phyloP scores from a whole-genome alignment of 306 rosid genomes.

The Acacia acuminata region DNA sequence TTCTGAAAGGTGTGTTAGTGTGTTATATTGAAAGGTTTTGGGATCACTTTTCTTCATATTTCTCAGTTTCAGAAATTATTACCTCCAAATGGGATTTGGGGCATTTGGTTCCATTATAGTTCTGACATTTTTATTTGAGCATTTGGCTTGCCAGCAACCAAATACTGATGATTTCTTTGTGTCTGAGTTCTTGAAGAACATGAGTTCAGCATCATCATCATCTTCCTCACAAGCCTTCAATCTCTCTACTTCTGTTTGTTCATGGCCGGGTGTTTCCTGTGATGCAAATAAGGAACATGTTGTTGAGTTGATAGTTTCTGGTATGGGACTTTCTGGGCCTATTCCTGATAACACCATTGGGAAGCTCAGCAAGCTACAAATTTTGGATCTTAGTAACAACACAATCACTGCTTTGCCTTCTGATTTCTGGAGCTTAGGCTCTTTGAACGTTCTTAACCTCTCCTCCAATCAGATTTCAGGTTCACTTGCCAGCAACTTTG shows the following conservation, averaged over 20 bases:
- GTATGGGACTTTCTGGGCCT: slow-evolving; percentile 67
- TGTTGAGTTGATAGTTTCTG: slow-evolving; percentile 51
- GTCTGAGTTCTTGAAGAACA: slow-evolving; percentile 65
- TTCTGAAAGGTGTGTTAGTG: slow-evolving; percentile 30
- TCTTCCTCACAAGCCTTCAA: slow-evolving; percentile 50
- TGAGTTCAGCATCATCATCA: slow-evolving; percentile 36
- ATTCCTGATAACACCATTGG: slow-evolving; percentile 84
- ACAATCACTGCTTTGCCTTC: slow-evolving; percentile 72
- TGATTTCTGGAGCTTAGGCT: slow-evolving; percentile 89
- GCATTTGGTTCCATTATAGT: slow-evolving; percentile 60
- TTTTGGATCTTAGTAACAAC: slow-evolving; percentile 87
- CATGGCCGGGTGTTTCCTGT: slow-evolving; percentile 80
- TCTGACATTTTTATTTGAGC: slow-evolving; percentile 66
- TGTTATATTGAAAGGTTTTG: slow-evolving; percentile 33
- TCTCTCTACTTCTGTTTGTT: slow-evolving; percentile 70
- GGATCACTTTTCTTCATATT: slow-evolving; percentile 29
- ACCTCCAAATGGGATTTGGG: slow-evolving; percentile 65
- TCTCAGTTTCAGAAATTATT: slow-evolving; percentile 26
- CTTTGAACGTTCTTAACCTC: slow-evolving; percentile 72
- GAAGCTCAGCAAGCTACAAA: slow-evolving; percentile 71
- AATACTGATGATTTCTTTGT: slow-evolving; percentile 80
- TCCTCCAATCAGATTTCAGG: slow-evolving; percentile 78
- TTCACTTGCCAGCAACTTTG: slow-evolving; percentile 72
- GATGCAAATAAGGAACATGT: slow-evolving; percentile 56
- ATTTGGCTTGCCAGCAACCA: slow-evolving; percentile 71